phyloP scores from a whole-genome alignment of 352 stramenopile species.

The Salisapilia sapeloensis region DNA sequence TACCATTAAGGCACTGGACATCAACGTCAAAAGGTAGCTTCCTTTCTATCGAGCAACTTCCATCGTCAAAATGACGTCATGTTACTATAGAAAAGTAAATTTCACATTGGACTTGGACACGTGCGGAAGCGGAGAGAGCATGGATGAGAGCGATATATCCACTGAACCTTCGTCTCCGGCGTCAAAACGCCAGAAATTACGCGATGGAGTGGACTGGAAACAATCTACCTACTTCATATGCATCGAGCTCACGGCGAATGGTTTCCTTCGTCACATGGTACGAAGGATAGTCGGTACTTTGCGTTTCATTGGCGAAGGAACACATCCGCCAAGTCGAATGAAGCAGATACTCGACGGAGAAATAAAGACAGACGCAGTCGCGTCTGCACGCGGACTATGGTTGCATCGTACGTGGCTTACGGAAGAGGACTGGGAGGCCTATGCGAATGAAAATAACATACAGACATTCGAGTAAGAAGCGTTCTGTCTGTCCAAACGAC shows the following conservation, averaged over 20 bases:
- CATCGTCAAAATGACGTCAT: too few relatives aligned
- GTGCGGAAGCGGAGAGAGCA: constrained; percentile 34
- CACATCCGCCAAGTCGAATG: constrained; percentile 27
- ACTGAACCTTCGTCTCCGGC: constrained; percentile 1
- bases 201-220: constrained; percentile 4
- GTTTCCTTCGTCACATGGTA: constrained; percentile 80
- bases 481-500: too few relatives aligned
- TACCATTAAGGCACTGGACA: constrained; percentile 40
- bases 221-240: constrained; percentile 36
- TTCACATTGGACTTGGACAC: constrained; percentile 45
- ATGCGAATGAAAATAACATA: constrained; percentile 9
- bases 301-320: constrained; percentile 61
- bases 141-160: constrained; percentile 19
- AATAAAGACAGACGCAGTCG: constrained; percentile 40
- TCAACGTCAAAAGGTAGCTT: constrained; percentile 37
- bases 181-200: constrained; percentile 1
- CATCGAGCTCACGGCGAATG: constrained; percentile 67
- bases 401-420: constrained; percentile 73
- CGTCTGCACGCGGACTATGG: constrained; percentile 63
- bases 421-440: constrained; percentile 46
- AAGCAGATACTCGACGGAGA: constrained; percentile 44
- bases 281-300: constrained; percentile 69
- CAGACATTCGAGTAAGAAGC: background rate
- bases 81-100: constrained; percentile 22
- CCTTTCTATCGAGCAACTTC: background rate